Base-by-base conservation (phyloP, 768 basidiomycete species). In the Dendrothele bispora region DNA sequence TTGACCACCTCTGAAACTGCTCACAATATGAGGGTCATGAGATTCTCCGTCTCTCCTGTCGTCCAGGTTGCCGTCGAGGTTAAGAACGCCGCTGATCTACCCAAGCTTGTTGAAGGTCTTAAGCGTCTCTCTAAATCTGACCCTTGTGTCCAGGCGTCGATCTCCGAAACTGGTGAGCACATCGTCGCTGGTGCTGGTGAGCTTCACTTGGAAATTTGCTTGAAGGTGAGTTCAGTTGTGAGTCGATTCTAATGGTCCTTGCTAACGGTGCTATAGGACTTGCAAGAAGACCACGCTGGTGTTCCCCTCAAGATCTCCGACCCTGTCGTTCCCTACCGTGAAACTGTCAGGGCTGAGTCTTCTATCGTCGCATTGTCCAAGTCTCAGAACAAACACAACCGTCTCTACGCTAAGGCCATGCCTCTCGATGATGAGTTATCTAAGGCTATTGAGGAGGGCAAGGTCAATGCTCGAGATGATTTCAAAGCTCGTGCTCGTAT, bases 1-100 rank as follows among this genome's bases (percentile, higher is more conserved):
- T 83, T 99, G 64, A 99, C 97, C 51, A 84, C 91, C 51, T 93
- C 93, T 40, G 97, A 98, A 75, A 97, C 94, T 44, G 97, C 97
- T 43, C 97, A 99, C 81, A 99, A 99, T 81, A 97, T 99, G 94
- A 92, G 78, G 77, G 94, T 99, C 71, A 99, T 99, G 97, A 92
- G 89, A 76, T 98, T 98, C 83, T 98, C 95, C 69, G 97, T 99
- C 48, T 98, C 97, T 25, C 97, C 97, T 58, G 97, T 99, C 78
- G 97, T 99, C 37, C 97, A 85, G 68, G 93, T 98, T 63, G 92
- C 97, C 56, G 97, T 99, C 60, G 97, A 99, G 72, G 97, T 98
- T 72, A 98, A 98, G 87, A 99, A 98, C 70, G 93, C 97, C 49
- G 83, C 91, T 50, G 97, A 99, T 81, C 82, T 99, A 39, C 97